A percentile compares a stretch with the other conserved stretches of the same genome.
Conservation (phyloP, 306 rosid species). For the Medicago truncatula region DNA sequence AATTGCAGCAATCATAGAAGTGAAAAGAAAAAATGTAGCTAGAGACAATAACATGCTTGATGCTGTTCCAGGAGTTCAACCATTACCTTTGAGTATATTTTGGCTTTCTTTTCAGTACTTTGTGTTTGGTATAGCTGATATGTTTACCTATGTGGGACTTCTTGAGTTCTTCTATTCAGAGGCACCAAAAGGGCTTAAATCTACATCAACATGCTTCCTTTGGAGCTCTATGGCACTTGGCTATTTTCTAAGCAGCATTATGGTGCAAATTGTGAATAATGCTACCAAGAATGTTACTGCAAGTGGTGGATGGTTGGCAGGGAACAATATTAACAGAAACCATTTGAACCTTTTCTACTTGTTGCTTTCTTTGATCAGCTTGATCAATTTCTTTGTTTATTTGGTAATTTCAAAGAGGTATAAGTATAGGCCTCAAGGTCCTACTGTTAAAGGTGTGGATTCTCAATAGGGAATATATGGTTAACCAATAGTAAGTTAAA, state of each 20-base stretch:
- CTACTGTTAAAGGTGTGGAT: constrained; percentile 25
- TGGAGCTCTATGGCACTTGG: constrained; percentile 93
- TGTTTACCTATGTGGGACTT: constrained; percentile 87
- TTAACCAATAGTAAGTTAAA: constrained; percentile 18
- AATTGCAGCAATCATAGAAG: constrained; percentile 68
- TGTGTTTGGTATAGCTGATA: constrained; percentile 86
- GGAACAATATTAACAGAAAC: constrained; percentile 83
- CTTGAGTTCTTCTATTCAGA: constrained; percentile 91
- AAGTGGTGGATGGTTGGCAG: constrained; percentile 83
- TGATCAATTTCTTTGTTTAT: constrained; percentile 68
- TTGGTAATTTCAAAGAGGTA: constrained; percentile 70
- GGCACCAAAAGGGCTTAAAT: constrained; percentile 73
- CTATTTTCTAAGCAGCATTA: constrained; percentile 69
- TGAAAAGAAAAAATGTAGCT: constrained; percentile 69
- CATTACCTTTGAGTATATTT: constrained; percentile 74
- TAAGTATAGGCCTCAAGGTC: constrained; percentile 60
- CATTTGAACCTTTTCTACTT: constrained; percentile 76
- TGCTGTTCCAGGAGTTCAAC: constrained; percentile 63
- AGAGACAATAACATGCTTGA: constrained; percentile 69
- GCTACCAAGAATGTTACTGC: constrained; percentile 59
- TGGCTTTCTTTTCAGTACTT: constrained; percentile 93
- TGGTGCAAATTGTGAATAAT: constrained; percentile 68
- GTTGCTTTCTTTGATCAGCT: constrained; percentile 73
- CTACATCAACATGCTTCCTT: constrained; percentile 81
- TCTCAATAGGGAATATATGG: constrained; percentile 23